These are phyloP conservation scores for Yarrowia sp. DNA, from an alignment of 805 yeast genomes.

Conservation along the genomic window DNA sequence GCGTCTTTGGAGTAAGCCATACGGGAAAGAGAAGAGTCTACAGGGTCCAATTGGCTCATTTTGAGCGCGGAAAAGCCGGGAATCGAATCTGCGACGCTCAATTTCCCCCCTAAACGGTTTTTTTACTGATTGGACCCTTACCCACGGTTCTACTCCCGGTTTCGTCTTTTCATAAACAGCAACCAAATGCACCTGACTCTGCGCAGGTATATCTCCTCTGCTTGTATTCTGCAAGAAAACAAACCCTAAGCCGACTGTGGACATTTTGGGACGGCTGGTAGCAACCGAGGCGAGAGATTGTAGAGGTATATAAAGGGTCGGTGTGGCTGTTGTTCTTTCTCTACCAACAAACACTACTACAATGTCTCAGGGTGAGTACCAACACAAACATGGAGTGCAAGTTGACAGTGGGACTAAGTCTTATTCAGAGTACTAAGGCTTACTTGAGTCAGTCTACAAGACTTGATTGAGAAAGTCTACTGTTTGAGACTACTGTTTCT, in stretches of 20 bases:
- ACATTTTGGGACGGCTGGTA: neutral
- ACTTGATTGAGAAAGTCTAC: too few species aligned
- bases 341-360: neutral
- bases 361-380: constrained; percentile 18
- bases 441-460: too few species aligned
- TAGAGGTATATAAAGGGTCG: neutral
- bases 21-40: neutral
- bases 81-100: neutral
- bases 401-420: too few species aligned
- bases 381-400: too few species aligned
- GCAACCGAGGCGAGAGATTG: neutral
- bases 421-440: too few species aligned
- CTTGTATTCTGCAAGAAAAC: neutral
- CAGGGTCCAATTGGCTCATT: neutral
- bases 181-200: neutral
- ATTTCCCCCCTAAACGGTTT: too few species aligned
- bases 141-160: too few species aligned
- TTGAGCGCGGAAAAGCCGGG: too few species aligned
- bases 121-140: too few species aligned
- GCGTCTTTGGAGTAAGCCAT: neutral
- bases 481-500: too few species aligned
- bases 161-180: neutral
- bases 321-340: neutral
- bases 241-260: neutral
- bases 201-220: neutral